phyloP scores from a whole-genome alignment of 1,284 basidiomycete genomes.

The Lentinula novae-zelandiae region DNA sequence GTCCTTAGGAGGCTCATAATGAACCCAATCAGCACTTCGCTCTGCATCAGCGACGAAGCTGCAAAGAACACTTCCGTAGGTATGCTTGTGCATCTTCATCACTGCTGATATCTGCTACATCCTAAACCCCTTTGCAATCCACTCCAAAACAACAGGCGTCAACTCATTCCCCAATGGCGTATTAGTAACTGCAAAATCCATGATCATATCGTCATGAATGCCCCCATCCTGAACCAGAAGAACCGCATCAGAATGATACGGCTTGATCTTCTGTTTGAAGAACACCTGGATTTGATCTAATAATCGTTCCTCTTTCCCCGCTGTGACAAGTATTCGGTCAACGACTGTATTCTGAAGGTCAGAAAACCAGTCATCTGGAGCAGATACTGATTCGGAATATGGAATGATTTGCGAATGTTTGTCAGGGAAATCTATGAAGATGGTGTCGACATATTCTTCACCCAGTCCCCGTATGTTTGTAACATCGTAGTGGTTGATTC shows the following conservation, averaged over 20 bases:
- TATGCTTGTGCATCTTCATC: too few species aligned
- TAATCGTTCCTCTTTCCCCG: constrained; percentile 23
- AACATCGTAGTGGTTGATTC: constrained; percentile 18
- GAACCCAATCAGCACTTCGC: too few species aligned
- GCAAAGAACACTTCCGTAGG: too few species aligned
- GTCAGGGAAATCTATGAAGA: constrained; percentile 17
- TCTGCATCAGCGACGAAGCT: too few species aligned
- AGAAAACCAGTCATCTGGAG: constrained; percentile 21
- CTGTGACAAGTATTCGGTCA: constrained; percentile 23
- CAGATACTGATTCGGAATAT: constrained; percentile 21
- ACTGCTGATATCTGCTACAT: neutral
- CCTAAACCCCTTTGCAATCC: constrained; percentile 16
- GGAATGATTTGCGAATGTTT: constrained; percentile 4
- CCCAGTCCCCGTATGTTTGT: constrained; percentile 16
- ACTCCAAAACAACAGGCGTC: constrained; percentile 18
- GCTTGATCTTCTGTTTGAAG: constrained; percentile 16
- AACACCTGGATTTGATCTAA: constrained; percentile 17
- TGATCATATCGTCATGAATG: constrained; percentile 26
- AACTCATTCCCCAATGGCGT: constrained; percentile 10
- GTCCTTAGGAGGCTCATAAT: too few species aligned
- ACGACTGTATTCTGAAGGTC: constrained; percentile 19
- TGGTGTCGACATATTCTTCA: constrained; percentile 15
- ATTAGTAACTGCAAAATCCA: constrained; percentile 20
- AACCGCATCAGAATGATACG: constrained; percentile 13
- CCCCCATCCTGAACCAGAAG: constrained; percentile 25